Evolutionary conservation across 2,329 filamentous ascomycete genomes (phyloP).

Genomic region (Cytospora piceae): DNA sequence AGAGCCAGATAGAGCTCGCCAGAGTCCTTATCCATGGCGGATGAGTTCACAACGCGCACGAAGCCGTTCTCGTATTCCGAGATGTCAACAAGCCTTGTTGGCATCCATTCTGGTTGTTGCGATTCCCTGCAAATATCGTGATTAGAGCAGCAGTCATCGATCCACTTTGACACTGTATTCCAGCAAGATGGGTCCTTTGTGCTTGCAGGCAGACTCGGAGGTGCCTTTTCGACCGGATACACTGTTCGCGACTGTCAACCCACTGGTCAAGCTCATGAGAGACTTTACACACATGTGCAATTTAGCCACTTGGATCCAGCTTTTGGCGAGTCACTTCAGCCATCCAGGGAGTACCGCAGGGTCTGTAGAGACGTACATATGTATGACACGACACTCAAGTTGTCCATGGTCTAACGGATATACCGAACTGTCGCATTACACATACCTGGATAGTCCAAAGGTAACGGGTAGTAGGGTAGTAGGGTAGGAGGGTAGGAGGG

Average conservation of each 20-base stretch:
- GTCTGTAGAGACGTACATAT: not conserved
- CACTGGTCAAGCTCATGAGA: too few species aligned
- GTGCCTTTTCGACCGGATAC: not conserved
- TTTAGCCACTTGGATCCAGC: too few species aligned
- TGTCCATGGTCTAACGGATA: not conserved
- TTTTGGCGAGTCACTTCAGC: not conserved
- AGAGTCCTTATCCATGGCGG: not conserved
- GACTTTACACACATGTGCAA: too few species aligned
- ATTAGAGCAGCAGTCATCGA: not conserved
- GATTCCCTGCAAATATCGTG: slow-evolving; percentile 3
- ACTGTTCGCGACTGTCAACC: not conserved
- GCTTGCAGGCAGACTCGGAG: not conserved
- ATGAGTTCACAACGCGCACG: slow-evolving; percentile 20
- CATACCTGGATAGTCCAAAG: too few species aligned
- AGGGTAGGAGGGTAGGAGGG: too few species aligned
- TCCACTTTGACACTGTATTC: slow-evolving; percentile 9
- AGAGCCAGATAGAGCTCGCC: slow-evolving; percentile 33
- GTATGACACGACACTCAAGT: not conserved
- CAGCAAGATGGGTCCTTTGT: slow-evolving; percentile 9
- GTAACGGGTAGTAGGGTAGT: too few species aligned
- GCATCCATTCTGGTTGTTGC: slow-evolving; percentile 18
- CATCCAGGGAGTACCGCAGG: too few species aligned
- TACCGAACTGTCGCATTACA: not conserved
- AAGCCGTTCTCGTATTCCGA: not conserved
- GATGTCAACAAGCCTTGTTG: slow-evolving; percentile 35